These are phyloP conservation scores for Zelopaecilomyces penicillatus DNA, from an alignment of 2,329 filamentous ascomycete genomes.

Conservation along the genomic window DNA sequence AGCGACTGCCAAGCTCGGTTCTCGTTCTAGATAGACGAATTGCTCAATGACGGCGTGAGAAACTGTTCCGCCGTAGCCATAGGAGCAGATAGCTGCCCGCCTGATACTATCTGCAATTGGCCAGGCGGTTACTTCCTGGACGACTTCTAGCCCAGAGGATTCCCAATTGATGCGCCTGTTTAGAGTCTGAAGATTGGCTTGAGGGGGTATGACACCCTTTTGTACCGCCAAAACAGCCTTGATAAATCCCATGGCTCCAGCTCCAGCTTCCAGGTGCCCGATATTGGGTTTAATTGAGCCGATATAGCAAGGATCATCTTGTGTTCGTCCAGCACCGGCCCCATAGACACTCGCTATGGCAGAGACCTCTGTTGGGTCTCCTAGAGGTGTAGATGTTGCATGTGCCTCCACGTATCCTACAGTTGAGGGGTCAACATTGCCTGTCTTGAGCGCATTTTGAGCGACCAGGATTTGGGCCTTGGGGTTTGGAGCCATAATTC, in stretches of 20 bases:
- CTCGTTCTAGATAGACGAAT: too few species aligned
- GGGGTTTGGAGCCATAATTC: constrained; percentile 41
- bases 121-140: too few species aligned
- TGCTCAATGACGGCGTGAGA: too few species aligned
- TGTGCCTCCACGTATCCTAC: constrained; percentile 39
- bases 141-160: too few species aligned
- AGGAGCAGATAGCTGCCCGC: too few species aligned
- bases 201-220: constrained; percentile 45
- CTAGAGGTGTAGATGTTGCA: constrained; percentile 42
- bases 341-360: constrained; percentile 2
- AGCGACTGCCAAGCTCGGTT: too few species aligned
- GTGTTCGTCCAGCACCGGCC: not conserved
- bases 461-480: constrained; percentile 34
- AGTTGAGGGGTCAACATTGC: constrained; percentile 24
- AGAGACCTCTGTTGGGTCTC: constrained; percentile 29
- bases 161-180: too few species aligned
- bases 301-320: constrained; percentile 1
- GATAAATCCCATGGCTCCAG: constrained; percentile 1
- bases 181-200: constrained; percentile 55
- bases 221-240: constrained; percentile 3
- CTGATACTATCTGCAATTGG: too few species aligned
- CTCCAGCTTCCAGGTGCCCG: constrained; percentile 3
- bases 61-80: too few species aligned
- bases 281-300: constrained; percentile 5
- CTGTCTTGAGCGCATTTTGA: constrained; percentile 26